Conservation (phyloP, 441 rosid genomes). For the Arabidopsis lyrata region DNA sequence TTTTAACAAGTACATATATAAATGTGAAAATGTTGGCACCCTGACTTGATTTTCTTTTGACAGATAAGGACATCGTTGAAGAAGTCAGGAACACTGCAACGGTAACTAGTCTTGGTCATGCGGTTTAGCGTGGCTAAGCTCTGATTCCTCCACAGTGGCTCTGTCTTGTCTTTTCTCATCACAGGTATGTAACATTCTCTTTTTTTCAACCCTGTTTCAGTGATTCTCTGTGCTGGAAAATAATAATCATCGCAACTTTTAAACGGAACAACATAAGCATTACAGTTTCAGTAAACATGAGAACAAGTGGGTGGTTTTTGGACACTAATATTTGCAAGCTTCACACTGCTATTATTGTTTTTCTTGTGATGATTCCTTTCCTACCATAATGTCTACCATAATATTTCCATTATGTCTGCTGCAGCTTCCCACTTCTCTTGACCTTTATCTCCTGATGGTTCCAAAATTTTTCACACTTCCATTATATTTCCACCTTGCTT, state of each 20-base stretch:
- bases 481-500: not conserved
- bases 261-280: not conserved
- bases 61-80: not conserved
- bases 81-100: not conserved
- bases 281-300: not conserved
- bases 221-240: not conserved
- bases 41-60: not conserved
- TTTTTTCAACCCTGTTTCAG: not conserved
- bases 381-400: not conserved
- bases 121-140: not conserved
- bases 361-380: not conserved
- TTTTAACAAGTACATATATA: not conserved
- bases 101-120: not conserved
- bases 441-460: not conserved
- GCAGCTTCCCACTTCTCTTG: not conserved
- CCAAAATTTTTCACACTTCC: slow-evolving; percentile 9
- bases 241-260: not conserved
- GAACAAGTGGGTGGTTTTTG: not conserved
- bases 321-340: not conserved
- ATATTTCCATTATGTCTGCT: too few species aligned
- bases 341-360: not conserved
- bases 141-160: not conserved
- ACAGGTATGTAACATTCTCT: not conserved
- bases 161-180: not conserved
- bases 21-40: not conserved